These are phyloP conservation scores for Tylopilus sp. DNA, from an alignment of 768 basidiomycete genomes.

Conservation along the genomic window DNA sequence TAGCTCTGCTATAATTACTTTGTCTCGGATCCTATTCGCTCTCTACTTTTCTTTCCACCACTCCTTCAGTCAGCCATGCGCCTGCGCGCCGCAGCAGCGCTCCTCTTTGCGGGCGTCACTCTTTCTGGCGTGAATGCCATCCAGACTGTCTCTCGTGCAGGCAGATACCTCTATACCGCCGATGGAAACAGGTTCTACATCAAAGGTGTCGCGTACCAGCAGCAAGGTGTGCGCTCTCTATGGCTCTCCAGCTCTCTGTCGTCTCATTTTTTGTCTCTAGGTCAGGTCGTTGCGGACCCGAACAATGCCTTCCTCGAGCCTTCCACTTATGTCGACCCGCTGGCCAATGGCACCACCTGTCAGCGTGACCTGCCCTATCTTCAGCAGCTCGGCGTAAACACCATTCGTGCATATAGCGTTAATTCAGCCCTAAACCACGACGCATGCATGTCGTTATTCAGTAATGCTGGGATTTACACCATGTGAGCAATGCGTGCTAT, in stretches of 20 bases:
- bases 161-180: slow-evolving; percentile 77
- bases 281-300: slow-evolving; percentile 37
- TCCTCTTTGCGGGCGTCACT: slow-evolving; percentile 41
- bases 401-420: slow-evolving; percentile 84
- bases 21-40: neutral
- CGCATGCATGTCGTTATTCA: slow-evolving; percentile 76
- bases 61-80: slow-evolving; percentile 24
- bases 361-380: slow-evolving; percentile 77
- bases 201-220: slow-evolving; percentile 83
- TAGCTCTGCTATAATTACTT: neutral
- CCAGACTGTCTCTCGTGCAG: slow-evolving; percentile 61
- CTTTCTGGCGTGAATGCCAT: slow-evolving; percentile 61
- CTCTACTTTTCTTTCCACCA: slow-evolving; percentile 5
- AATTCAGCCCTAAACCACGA: slow-evolving; percentile 83
- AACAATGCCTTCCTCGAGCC: slow-evolving; percentile 70
- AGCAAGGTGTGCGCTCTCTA: slow-evolving; percentile 52
- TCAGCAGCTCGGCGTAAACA: slow-evolving; percentile 72
- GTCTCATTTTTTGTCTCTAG: slow-evolving; percentile 21
- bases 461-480: slow-evolving; percentile 79
- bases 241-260: neutral
- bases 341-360: slow-evolving; percentile 65
- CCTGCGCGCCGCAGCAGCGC: slow-evolving; percentile 18
- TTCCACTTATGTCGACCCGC: slow-evolving; percentile 74
- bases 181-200: slow-evolving; percentile 82
- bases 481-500: slow-evolving; percentile 52